Conservation (phyloP, 2,329 filamentous ascomycete species). For the Clarireedia sp. region DNA sequence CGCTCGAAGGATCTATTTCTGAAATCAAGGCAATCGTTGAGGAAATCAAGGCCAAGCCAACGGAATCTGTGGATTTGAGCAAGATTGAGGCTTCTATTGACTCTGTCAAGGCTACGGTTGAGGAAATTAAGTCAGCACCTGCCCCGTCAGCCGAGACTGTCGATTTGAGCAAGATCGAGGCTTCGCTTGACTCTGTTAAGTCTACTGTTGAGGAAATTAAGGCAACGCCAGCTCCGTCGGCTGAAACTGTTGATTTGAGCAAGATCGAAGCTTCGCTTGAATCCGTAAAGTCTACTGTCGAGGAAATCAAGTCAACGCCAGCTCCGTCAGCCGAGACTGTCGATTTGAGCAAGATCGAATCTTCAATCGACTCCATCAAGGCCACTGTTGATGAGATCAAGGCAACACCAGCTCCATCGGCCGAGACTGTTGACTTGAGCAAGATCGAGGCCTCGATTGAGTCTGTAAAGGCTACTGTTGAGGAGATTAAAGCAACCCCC, state of each 20-base stretch:
- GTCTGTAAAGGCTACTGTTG: not conserved
- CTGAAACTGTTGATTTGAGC: constrained; percentile 12
- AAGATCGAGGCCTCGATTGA: not conserved
- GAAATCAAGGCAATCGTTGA: constrained; percentile 5
- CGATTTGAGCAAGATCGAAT: not conserved
- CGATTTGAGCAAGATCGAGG: constrained; percentile 16
- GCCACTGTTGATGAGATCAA: constrained; percentile 13
- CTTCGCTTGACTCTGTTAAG: constrained; percentile 11
- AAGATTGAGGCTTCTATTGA: constrained; percentile 10
- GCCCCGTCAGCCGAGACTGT: constrained; percentile 13
- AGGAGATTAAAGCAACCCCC: constrained; percentile 6
- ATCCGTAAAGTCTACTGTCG: constrained; percentile 1
- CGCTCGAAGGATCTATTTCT: constrained; percentile 11
- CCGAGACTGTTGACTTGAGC: not conserved
- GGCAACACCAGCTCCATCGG: not conserved
- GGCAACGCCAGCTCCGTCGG: constrained; percentile 5
- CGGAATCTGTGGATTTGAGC: constrained; percentile 13
- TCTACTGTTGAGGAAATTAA: constrained; percentile 18
- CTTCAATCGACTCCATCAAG: constrained; percentile 4
- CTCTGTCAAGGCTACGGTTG: constrained; percentile 7
- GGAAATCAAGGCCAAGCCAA: constrained; percentile 17
- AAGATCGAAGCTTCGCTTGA: constrained; percentile 3
- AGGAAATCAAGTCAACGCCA: constrained; percentile 17
- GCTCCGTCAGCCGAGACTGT: not conserved
- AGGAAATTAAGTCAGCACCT: constrained; percentile 18